Base-by-base conservation (phyloP, 129 eudicot genomes). In the Flaveria brownii region DNA sequence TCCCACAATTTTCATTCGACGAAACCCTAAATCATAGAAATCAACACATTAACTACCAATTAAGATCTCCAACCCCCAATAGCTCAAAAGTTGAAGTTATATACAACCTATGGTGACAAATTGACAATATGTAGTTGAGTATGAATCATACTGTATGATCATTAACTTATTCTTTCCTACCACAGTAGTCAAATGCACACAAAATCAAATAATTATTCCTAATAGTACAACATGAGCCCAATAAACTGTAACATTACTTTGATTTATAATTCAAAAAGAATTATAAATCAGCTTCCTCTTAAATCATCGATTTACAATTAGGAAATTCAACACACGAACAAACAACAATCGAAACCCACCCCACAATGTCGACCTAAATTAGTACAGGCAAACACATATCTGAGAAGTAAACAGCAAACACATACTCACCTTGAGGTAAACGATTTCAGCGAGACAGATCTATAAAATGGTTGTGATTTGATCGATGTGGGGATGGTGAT, bases 391-490 rank as follows among this genome's bases (percentile, higher is more conserved):
- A 60, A 62, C 12, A 1, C 46, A 6, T 61, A 60, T 45, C 78
- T 18, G 41, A 20, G 43, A 11, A 76, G 16, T 6, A 56, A 77
- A 77, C 10, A 68, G 16, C 2, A 56, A 77, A 77, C 10, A 68
- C 65, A 16, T 42, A 70, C 43, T 14, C 11, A 49, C 72, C 78
- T 79, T 25, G 64, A 54, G 10, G 56, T 25, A 18, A 30, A 61
- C 25, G 77, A 70, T 42, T 69, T 68, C n/a, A 46, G 61, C 62
- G 18, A 57, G 20, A 46, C 50, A 63, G 82, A 79, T 79, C 78
- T 79, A 52, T 49, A n/a, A n/a, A n/a, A n/a, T n/a, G n/a, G n/a
- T n/a, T n/a, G n/a, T n/a, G n/a, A n/a, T n/a, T n/a, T n/a, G n/a
- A n/a, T n/a, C n/a, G n/a, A n/a, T n/a, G n/a, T n/a, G n/a, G n/a